phyloP scores from a whole-genome alignment of 805 yeast genomes.

The Candida arabinofermentans region DNA sequence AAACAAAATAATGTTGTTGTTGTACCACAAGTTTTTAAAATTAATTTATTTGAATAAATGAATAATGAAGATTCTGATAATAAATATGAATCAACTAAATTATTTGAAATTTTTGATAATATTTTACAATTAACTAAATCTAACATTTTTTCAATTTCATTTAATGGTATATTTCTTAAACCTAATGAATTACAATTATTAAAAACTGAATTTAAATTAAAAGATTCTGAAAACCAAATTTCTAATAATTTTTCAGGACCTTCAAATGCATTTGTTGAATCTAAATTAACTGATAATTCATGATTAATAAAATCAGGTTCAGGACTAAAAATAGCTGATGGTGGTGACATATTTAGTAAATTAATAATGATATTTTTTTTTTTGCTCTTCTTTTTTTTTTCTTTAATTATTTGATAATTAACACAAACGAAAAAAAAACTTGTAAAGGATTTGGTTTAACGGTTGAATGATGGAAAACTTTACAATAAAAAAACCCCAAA shows the following conservation, averaged over 20 bases:
- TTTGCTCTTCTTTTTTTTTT: conserved; percentile 16
- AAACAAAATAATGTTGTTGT: conserved; percentile 84
- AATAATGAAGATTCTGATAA: conserved; percentile 87
- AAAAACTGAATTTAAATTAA: conserved; percentile 25
- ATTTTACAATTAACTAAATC: conserved; percentile 87
- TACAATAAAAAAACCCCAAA: conserved; percentile 28
- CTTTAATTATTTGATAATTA: conserved; percentile 4
- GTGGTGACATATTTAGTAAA: conserved; percentile 2
- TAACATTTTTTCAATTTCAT: conserved; percentile 66
- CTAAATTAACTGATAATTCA: conserved; percentile 71
- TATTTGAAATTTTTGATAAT: conserved; percentile 68
- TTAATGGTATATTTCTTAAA: conserved; percentile 60
- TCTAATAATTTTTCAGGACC: conserved; percentile 95
- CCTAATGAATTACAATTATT: conserved; percentile 32
- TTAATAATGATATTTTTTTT: conserved; percentile 10
- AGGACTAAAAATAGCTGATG: conserved; percentile 7
- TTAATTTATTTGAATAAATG: conserved; percentile 80
- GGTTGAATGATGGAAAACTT: conserved; percentile 6
- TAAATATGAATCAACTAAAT: conserved; percentile 73
- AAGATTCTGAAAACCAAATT: conserved; percentile 63
- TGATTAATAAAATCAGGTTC: conserved; percentile 56
- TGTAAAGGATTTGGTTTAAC: conserved; percentile 12
- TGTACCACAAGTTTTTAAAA: conserved; percentile 94
- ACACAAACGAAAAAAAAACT: conserved; percentile 26
- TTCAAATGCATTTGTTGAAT: conserved; percentile 90